phyloP scores from a whole-genome alignment of 805 yeast genomes.

The Naumovozyma dairenensis region DNA sequence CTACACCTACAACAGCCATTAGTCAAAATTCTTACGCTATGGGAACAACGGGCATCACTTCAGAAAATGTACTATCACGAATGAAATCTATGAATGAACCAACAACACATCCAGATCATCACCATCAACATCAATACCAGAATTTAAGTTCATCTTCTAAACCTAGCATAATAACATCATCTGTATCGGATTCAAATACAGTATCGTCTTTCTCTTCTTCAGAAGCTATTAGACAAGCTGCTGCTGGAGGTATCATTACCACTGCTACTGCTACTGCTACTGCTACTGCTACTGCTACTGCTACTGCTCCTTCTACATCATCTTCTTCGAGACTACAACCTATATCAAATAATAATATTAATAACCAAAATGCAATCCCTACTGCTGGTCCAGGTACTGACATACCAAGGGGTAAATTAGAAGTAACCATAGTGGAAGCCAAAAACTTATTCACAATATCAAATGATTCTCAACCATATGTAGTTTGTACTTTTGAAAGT shows the following conservation, averaged over 20 bases:
- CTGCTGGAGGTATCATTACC: neutral
- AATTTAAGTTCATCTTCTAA: neutral
- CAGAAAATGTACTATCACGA: conserved; percentile 28
- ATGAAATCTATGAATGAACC: conserved; percentile 19
- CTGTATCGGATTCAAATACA: neutral
- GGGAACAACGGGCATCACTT: conserved; percentile 50
- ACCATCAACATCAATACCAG: no score
- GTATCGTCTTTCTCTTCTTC: neutral
- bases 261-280: neutral
- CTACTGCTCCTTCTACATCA: no score
- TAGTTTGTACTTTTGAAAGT: conserved; percentile 84
- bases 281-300: neutral
- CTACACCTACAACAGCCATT: conserved; percentile 63
- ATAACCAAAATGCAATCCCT: conserved; percentile 2
- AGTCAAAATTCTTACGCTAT: conserved; percentile 52
- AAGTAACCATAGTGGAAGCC: conserved; percentile 76
- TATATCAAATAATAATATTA: conserved; percentile 3
- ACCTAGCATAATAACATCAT: neutral
- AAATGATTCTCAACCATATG: conserved; percentile 65
- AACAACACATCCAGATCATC: neutral
- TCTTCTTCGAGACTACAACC: no score
- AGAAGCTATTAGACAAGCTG: neutral
- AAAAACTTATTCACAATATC: conserved; percentile 50
- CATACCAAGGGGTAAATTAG: conserved; percentile 71
- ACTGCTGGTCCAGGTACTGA: conserved; percentile 18